Base-by-base conservation (phyloP, 2,329 filamentous ascomycete species). In the Sporothrix schenckii region DNA sequence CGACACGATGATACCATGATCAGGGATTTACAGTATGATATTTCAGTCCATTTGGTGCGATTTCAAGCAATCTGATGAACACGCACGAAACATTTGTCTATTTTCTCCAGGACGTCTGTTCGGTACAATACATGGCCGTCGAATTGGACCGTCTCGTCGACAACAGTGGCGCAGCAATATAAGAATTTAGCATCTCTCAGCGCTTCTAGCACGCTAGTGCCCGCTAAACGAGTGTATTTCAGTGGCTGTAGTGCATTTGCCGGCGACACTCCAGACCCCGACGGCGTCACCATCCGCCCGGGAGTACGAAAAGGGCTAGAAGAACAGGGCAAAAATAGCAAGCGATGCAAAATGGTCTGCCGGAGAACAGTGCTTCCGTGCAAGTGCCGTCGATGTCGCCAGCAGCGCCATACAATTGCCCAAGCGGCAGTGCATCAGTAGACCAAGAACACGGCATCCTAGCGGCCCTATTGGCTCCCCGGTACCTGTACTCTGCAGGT, bases 261-360 rank as follows among this genome's bases (percentile, higher is more conserved):
- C 61, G 61, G 61, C 61, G 24, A 50, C 44, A 50, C 61, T 66
- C 61, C 27, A 66, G 44, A 44, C 3, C 5, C 61, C 61, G 61
- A 66, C 61, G 61, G 61, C 19, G 60, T 14, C 11, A 66, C 16
- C 61, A 66, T 66, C 63, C 47, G 19, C 47, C 47, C 47, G 47
- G 47, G 24, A 14, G 16, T 9, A 24, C 41, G 4, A n/a, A 21
- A 24, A 27, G 11, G 21, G 58, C 14, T 4, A 27, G 13, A 27
- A 19, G 10, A 47, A 10, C 19, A 50, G 27, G 47, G 27, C 21
- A 52, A 39, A 52, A 52, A 30, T 21, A 49, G 61, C 13, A 24
- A 21, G n/a, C 13, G 11, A 41, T 5, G 21, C 39, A 24, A 16
- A 44, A 44, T 13, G 11, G 11, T 16, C 14, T n/a, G 10, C 58